phyloP scores from a whole-genome alignment of 345 rosid species.

The Kandelia obovata region DNA sequence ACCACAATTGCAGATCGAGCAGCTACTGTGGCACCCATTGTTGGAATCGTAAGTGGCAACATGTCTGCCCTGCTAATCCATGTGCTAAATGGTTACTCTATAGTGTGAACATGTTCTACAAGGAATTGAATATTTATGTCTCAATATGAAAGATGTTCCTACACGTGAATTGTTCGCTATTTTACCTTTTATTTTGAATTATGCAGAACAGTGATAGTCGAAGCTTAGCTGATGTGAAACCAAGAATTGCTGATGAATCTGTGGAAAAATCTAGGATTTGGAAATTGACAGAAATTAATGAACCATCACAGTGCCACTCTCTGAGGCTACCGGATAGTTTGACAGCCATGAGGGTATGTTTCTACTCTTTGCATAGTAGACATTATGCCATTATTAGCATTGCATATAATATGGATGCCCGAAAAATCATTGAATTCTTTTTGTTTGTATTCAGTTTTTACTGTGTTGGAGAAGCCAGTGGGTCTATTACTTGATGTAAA shows the following conservation, averaged over 20 bases:
- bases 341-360: constrained; percentile 54
- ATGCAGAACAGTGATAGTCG: constrained; percentile 52
- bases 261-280: constrained; percentile 57
- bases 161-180: neutral
- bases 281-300: constrained; percentile 72
- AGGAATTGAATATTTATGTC: neutral
- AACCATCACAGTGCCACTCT: constrained; percentile 66
- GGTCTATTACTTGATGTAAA: no score
- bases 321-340: constrained; percentile 60
- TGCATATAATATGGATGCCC: neutral
- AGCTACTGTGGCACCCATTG: constrained; percentile 48
- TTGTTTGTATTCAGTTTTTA: no score
- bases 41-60: constrained; percentile 50
- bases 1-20: constrained; percentile 49
- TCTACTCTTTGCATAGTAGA: neutral
- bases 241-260: constrained; percentile 59
- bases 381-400: neutral
- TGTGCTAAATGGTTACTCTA: neutral
- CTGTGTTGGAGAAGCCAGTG: no score
- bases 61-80: neutral
- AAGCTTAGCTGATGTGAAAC: constrained; percentile 54
- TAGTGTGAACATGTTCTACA: neutral
- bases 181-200: constrained; percentile 15
- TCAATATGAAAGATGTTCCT: neutral
- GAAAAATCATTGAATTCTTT: no score